Percentiles rank a stretch among this genome's conserved stretches.
phyloP scores from a whole-genome alignment of 495 filamentous ascomycete genomes.

The Astrothelium macrocarpum region DNA sequence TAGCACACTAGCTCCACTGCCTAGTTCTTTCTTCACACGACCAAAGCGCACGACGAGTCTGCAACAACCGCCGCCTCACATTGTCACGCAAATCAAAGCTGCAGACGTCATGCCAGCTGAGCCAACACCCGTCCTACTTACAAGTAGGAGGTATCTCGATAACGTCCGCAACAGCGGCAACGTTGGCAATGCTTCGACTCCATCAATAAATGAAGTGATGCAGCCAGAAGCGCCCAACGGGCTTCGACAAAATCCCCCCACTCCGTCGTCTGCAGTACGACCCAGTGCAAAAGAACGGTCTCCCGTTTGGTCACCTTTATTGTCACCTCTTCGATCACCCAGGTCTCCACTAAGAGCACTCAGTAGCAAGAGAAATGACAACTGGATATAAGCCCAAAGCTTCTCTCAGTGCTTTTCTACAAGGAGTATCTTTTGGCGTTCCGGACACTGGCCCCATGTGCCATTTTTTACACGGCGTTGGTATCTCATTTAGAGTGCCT shows the following conservation, averaged over 20 bases:
- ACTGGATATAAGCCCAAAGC: not conserved
- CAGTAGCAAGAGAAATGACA: not conserved
- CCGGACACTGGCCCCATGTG: not conserved
- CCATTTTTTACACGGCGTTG: not conserved
- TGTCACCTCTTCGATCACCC: not conserved
- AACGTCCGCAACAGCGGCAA: constrained; percentile 2
- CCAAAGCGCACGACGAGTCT: not conserved
- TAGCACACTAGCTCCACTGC: not conserved
- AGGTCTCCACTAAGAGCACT: not conserved
- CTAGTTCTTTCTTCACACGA: not conserved
- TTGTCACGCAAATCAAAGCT: not conserved
- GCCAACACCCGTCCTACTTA: constrained; percentile 1
- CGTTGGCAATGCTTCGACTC: not conserved
- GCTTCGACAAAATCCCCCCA: not conserved
- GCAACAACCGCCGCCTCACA: not conserved
- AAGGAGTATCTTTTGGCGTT: not conserved
- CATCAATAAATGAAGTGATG: not conserved
- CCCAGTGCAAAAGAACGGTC: not conserved
- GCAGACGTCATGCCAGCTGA: not conserved
- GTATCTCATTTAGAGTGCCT: not conserved
- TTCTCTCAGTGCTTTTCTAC: not conserved
- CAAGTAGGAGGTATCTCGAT: not conserved
- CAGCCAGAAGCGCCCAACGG: not conserved
- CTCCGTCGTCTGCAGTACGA: not conserved
- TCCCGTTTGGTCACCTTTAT: not conserved